Evolutionary conservation across 108 stramenopile species (phyloP).

Genomic region (Parietichytrium sp.): DNA sequence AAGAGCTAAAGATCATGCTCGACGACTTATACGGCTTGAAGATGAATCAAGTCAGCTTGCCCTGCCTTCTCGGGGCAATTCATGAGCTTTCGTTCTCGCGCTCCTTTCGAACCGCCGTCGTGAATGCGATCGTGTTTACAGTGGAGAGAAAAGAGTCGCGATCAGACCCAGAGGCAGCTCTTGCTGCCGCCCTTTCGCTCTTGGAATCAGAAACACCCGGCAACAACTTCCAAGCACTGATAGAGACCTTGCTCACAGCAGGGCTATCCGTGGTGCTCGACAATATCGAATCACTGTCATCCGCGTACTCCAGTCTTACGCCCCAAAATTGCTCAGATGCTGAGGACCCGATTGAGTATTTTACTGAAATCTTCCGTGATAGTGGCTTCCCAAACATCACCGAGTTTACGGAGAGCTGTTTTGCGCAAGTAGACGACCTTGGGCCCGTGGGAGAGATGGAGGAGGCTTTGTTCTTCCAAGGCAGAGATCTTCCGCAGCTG

Average conservation of each 20-base stretch:
- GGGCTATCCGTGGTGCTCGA: background rate
- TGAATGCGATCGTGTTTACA: background rate
- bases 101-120: background rate
- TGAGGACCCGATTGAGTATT: background rate
- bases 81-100: background rate
- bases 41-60: background rate
- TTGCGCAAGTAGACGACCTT: background rate
- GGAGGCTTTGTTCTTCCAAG: background rate
- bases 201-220: background rate
- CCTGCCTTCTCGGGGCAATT: background rate
- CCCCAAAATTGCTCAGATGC: background rate
- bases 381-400: slow-evolving; percentile 3
- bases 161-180: background rate
- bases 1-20: background rate
- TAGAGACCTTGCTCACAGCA: background rate
- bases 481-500: background rate
- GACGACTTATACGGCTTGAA: background rate
- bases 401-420: background rate
- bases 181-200: background rate
- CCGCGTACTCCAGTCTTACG: background rate
- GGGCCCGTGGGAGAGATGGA: background rate
- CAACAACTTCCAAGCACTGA: background rate
- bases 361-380: no score
- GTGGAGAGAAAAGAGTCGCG: background rate
- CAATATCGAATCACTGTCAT: background rate